These are phyloP conservation scores for Apostasia shenzhenica DNA, from an alignment of 106 monocot species.

Conservation along the genomic window DNA sequence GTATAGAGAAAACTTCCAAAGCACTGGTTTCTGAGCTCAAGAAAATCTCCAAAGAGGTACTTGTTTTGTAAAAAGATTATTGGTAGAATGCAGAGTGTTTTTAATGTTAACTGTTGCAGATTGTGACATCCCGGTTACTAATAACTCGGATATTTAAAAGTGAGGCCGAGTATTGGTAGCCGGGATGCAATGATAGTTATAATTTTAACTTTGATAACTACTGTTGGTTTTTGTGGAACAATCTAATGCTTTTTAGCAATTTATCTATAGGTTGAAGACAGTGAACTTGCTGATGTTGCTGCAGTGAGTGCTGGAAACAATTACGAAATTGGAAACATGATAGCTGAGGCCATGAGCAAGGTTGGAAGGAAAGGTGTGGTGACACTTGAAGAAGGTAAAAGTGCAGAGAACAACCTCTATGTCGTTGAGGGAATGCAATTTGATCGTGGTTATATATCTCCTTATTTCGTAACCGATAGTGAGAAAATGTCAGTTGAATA, in stretches of 20 bases:
- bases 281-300: conserved; percentile 94
- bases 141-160: too few species aligned
- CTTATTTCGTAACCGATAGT: conserved; percentile 96
- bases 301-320: conserved; percentile 97
- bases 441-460: conserved; percentile 93
- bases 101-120: not conserved
- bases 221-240: not conserved
- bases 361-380: conserved; percentile 96
- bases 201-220: not conserved
- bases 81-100: too few species aligned
- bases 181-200: too few species aligned
- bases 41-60: conserved; percentile 63
- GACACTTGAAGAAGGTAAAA: conserved; percentile 93
- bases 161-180: too few species aligned
- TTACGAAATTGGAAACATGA: conserved; percentile 93
- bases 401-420: conserved; percentile 84
- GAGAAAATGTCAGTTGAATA: conserved; percentile 94
- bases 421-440: conserved; percentile 99
- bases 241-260: too few species aligned
- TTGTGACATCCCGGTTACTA: too few species aligned
- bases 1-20: conserved; percentile 69
- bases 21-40: conserved; percentile 55
- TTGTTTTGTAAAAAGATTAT: not conserved
- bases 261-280: conserved; percentile 76
- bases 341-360: conserved; percentile 96